phyloP scores from a whole-genome alignment of 192 early-diverging fungal genomes.

The Backusella mclennaniae region DNA sequence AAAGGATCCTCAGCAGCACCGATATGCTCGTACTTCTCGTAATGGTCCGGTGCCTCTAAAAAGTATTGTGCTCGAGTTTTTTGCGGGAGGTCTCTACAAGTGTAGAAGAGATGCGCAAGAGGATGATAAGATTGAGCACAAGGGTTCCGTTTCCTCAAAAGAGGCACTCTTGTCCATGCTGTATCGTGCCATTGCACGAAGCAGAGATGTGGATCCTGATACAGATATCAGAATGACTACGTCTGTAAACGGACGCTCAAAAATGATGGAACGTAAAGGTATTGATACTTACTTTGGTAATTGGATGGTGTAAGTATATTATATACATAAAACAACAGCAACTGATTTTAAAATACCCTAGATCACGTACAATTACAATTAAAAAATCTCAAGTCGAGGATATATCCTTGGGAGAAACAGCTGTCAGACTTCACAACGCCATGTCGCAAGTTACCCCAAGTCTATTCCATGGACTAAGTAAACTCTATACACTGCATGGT shows the following conservation, averaged over 20 bases:
- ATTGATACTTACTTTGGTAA: slow-evolving; percentile 33
- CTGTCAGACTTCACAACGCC: not conserved
- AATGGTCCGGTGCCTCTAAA: slow-evolving; percentile 22
- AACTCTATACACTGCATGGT: slow-evolving; percentile 26
- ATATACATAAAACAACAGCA: not conserved
- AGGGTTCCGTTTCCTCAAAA: slow-evolving; percentile 15
- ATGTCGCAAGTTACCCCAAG: not conserved
- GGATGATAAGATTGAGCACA: not conserved
- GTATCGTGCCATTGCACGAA: slow-evolving; percentile 16
- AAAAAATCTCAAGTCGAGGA: not conserved
- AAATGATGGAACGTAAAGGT: slow-evolving; percentile 15
- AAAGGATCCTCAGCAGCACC: slow-evolving; percentile 18
- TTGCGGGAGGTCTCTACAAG: slow-evolving; percentile 7
- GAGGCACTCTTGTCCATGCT: slow-evolving; percentile 29
- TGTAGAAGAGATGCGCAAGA: slow-evolving; percentile 26
- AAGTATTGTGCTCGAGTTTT: slow-evolving; percentile 25
- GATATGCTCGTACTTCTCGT: slow-evolving; percentile 15
- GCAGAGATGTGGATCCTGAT: not conserved
- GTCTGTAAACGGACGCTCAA: slow-evolving; percentile 22
- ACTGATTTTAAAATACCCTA: not conserved
- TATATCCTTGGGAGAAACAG: slow-evolving; percentile 1
- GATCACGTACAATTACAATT: slow-evolving; percentile 10
- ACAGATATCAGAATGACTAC: slow-evolving; percentile 7
- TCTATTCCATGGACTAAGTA: slow-evolving; percentile 27
- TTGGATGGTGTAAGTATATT: slow-evolving; percentile 26